Base-by-base conservation (phyloP, 106 monocot species). In the Hemerocallis citrina region DNA sequence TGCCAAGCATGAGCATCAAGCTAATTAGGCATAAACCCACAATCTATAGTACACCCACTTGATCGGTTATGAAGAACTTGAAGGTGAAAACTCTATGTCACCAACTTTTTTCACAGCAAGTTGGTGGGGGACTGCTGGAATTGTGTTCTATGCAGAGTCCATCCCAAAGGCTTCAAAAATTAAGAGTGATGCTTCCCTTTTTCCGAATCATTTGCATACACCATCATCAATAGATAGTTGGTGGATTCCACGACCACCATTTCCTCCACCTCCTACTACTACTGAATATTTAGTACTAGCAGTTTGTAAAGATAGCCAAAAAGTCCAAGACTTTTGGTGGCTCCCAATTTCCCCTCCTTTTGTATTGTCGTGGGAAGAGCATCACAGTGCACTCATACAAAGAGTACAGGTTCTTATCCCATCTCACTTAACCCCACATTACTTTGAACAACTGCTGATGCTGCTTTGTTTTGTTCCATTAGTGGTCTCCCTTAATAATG, bases 301-400 rank as follows among this genome's bases (percentile, higher is more conserved):
- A 65, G 37, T 65, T 14, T 49, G n/a, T n/a, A n/a, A n/a, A n/a
- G n/a, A n/a, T n/a, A n/a, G n/a, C n/a, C n/a, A n/a, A n/a, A n/a
- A n/a, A n/a, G 22, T 19, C n/a, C n/a, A n/a, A n/a, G n/a, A n/a
- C n/a, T n/a, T n/a, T n/a, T n/a, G n/a, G n/a, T 23, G 51, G 38
- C 27, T 41, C 55, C 44, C 48, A 28, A 28, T 23, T 3, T 25
- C 37, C 2, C 16, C 35, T 16, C 33, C 7, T 32, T n/a, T 34
- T 47, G 36, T 54, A 10, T 28, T 56, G 40, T 57, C 57, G 60
- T 74, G 66, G 66, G 30, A 59, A 39, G 57, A 66, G 73, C 50
- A 67, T 74, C 73, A 74, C 59, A 52, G 8, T 51, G 48, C 73
- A 66, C 73, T 56, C 1, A 54, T 1, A 4, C 54, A 2, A 32